These are phyloP conservation scores for Saccharum spontaneum DNA, from an alignment of 176 grass and related monocot genomes.

Conservation along the genomic window DNA sequence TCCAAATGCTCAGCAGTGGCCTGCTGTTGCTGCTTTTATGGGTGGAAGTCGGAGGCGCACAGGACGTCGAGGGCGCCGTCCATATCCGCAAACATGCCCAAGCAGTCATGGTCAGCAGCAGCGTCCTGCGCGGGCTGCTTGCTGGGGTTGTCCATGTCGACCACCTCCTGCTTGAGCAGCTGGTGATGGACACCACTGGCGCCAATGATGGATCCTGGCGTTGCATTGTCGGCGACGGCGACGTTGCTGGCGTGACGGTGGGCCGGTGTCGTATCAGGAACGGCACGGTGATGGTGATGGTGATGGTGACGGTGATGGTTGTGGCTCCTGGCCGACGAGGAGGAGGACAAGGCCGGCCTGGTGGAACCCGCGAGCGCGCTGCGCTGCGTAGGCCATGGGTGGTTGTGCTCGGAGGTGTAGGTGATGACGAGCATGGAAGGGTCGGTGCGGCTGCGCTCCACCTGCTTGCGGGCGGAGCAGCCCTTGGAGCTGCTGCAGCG, in stretches of 20 bases:
- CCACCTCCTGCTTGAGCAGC: conserved; percentile 25
- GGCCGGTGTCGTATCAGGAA: not conserved
- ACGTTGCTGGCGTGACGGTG: not conserved
- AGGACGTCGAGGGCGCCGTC: conserved; percentile 7
- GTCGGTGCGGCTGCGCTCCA: conserved; percentile 97
- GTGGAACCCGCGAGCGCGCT: conserved; percentile 86
- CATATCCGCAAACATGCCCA: conserved; percentile 11
- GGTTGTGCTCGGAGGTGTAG: conserved; percentile 98
- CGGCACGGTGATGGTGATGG: not conserved
- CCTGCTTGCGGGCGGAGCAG: conserved; percentile 95
- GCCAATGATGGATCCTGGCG: not conserved
- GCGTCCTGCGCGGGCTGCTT: not conserved
- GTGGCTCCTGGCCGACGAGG: not conserved
- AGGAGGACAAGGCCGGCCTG: conserved; percentile 15
- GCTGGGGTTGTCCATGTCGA: not conserved
- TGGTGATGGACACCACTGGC: not conserved
- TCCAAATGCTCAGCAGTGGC: conserved; percentile 5
- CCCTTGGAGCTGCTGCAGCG: conserved; percentile 98
- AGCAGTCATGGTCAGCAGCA: not conserved
- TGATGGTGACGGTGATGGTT: not conserved
- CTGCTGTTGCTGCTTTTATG: conserved; percentile 17
- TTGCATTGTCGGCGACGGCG: not conserved
- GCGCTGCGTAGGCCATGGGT: conserved; percentile 93
- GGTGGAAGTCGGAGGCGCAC: not conserved
- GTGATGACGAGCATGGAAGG: conserved; percentile 97